Evolutionary conservation across 306 rosid genomes (phyloP), one percentile per base, ranked within the genome.

Genomic region (Potentilla sterilis): DNA sequence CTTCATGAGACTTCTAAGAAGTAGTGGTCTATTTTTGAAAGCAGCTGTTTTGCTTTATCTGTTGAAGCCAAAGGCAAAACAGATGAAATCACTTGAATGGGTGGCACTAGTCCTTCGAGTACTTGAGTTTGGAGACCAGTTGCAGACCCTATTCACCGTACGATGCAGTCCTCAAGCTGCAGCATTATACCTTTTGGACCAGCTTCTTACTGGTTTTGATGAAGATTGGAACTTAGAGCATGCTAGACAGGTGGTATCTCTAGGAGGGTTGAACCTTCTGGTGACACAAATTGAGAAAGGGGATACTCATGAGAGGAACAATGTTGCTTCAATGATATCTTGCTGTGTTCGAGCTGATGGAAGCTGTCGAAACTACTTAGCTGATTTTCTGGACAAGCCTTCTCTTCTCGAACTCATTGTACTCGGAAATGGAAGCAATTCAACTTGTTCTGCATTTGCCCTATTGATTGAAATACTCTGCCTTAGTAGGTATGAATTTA

Each of bases 211-310:
- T 0, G 97, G 98, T 71, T 91, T 89, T 79, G 96, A 93, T 78
- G 96, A 93, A 81, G 98, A 89, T 40, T 80, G 88, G 80, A 93
- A 93, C 77, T 80, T 89, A 11, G 97, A 93, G 87, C 91, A 93
- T 79, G 89, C 96, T 0, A 88, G 94, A 78, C 92, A 85, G 22
- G 85, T 91, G 75, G 85, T 93, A 66, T 85, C 92, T 61, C 88
- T 83, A 13, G 97, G 98, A 21, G 97, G 98, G 34, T 78, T 93
- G 82, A 83, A 83, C 63, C 74, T 91, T 41, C 83, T 93, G 13
- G 83, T 82, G 73, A 75, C 71, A 61, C 84, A 86, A 80, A 80
- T 91, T 15, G 92, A 88, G 78, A 78, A 41, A 65, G 97, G 97
- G 67, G 92, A 91, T 59, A 15, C 77, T 1, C 77, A 76, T 74